Conservation (phyloP, 352 stramenopile species). For the Phytopythium litorale region DNA sequence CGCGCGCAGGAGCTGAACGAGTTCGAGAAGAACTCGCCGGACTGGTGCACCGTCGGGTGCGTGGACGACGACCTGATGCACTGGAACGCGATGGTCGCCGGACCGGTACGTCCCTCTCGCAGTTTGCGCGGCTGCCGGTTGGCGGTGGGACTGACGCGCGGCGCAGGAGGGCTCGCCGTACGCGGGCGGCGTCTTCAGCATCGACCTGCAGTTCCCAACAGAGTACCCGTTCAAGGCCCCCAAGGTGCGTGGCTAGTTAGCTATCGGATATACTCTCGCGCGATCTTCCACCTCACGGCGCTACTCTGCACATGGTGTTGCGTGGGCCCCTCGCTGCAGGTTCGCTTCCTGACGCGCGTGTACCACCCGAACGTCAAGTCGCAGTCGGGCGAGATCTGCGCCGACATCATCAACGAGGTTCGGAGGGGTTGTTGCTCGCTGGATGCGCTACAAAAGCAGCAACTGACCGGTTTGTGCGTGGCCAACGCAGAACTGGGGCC, state of each 20-base stretch:
- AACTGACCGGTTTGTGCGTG: neutral
- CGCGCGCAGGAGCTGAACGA: slow-evolving; percentile 70
- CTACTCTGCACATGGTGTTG: neutral
- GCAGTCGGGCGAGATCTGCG: slow-evolving; percentile 95
- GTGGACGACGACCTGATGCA: slow-evolving; percentile 89
- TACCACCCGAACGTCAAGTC: slow-evolving; percentile 98
- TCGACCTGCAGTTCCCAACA: slow-evolving; percentile 94
- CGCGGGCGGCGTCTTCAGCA: slow-evolving; percentile 89
- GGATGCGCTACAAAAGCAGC: neutral
- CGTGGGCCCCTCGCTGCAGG: slow-evolving; percentile 15
- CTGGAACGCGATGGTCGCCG: slow-evolving; percentile 89
- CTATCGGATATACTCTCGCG: too few species aligned
- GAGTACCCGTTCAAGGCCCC: slow-evolving; percentile 97
- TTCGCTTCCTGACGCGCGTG: slow-evolving; percentile 94
- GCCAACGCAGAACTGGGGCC: slow-evolving; percentile 89
- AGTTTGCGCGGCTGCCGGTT: neutral
- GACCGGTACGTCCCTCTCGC: slow-evolving; percentile 52
- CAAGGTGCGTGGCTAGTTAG: slow-evolving; percentile 35
- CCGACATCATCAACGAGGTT: slow-evolving; percentile 91
- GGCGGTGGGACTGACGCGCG: neutral
- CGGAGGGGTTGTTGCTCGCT: neutral
- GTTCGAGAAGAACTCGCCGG: slow-evolving; percentile 88
- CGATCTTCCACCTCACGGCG: too few species aligned
- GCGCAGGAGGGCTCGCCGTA: slow-evolving; percentile 83
- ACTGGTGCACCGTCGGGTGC: slow-evolving; percentile 85